A percentile compares a stretch with the other conserved stretches of the same genome.
These are phyloP conservation scores for Croton laevigatus DNA, from an alignment of 441 rosid species.

Conservation along the genomic window DNA sequence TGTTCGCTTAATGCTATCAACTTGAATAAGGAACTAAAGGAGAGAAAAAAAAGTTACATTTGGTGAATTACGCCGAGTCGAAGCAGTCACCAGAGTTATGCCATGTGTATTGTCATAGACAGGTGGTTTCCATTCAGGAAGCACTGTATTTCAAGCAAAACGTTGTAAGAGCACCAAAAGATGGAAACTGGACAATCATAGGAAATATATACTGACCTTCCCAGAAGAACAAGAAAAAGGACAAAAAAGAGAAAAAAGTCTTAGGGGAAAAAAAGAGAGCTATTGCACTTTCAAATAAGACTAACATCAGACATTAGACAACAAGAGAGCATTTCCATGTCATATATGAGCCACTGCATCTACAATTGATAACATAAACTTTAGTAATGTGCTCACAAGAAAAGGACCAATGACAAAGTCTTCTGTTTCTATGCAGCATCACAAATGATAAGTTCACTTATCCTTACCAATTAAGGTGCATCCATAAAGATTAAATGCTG, in stretches of 20 bases:
- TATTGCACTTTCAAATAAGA: not conserved
- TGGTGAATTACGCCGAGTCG: conserved; percentile 91
- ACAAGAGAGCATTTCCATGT: not conserved
- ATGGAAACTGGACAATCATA: not conserved
- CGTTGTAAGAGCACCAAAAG: not conserved
- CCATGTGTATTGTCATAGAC: conserved; percentile 80
- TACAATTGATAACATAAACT: not conserved
- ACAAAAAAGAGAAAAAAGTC: not conserved
- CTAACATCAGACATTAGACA: not conserved
- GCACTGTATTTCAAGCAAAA: conserved; percentile 48
- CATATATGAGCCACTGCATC: not conserved
- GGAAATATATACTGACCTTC: not conserved
- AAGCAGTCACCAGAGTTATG: conserved; percentile 73
- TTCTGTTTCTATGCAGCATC: not conserved
- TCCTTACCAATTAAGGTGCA: conserved; percentile 75
- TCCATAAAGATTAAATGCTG: conserved; percentile 75
- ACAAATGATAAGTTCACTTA: conserved; percentile 19
- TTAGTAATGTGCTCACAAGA: not conserved
- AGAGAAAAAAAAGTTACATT: conserved; percentile 41
- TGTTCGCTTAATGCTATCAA: not conserved
- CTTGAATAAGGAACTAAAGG: conserved; percentile 1
- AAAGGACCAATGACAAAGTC: not conserved
- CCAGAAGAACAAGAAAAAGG: not conserved
- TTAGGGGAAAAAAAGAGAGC: not conserved
- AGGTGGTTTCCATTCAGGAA: conserved; percentile 95